Percentiles rank a stretch among this genome's conserved stretches.
phyloP scores from a whole-genome alignment of 164 flowering plant genomes.

The Stephania yunnanensis region DNA sequence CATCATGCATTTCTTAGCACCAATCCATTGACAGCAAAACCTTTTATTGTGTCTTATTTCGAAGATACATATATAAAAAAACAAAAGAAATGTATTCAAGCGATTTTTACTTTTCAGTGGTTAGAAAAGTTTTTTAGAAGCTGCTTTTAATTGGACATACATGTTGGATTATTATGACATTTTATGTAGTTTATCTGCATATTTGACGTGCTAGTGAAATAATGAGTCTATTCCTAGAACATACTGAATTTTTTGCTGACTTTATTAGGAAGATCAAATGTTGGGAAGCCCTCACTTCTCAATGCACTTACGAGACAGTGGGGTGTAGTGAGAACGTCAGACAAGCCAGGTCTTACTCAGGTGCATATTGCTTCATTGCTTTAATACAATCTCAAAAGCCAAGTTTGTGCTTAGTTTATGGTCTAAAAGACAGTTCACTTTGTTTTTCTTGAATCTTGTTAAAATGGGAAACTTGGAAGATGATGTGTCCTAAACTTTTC shows the following conservation, averaged over 20 bases:
- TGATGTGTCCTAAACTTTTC: too few species aligned
- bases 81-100: too few species aligned
- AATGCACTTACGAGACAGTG: slow-evolving; percentile 96
- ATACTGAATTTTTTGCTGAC: slow-evolving; percentile 8
- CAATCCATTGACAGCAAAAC: not conserved
- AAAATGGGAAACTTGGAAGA: too few species aligned
- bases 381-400: not conserved
- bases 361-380: slow-evolving; percentile 27
- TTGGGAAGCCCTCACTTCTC: slow-evolving; percentile 91
- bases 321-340: slow-evolving; percentile 97
- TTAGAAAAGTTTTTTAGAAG: too few species aligned
- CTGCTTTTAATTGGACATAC: too few species aligned
- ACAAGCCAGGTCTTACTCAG: slow-evolving; percentile 98
- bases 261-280: slow-evolving; percentile 87
- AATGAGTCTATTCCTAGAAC: not conserved
- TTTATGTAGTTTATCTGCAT: not conserved
- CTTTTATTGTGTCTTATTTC: not conserved
- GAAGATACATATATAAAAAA: not conserved
- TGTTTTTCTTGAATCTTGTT: not conserved
- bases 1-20: not conserved
- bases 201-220: not conserved
- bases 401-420: not conserved
- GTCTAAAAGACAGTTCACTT: not conserved
- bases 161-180: too few species aligned
- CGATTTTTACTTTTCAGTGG: too few species aligned